Base-by-base conservation (phyloP, 1,284 basidiomycete species). In the Trametes polyzona region DNA sequence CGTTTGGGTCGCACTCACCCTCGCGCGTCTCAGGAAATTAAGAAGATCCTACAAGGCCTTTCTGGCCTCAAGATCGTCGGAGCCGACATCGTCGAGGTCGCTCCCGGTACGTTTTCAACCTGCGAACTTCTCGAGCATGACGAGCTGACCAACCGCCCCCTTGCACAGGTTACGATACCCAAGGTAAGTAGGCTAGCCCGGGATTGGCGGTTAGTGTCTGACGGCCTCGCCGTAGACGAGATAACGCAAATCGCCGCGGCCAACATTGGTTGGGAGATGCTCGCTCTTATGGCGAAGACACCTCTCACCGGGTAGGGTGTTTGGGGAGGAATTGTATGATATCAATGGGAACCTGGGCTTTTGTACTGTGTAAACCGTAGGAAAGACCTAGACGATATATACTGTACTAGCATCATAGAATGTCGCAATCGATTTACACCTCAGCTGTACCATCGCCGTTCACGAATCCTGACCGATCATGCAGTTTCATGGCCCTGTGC, bases 81-180 rank as follows among this genome's bases (percentile, higher is more conserved):
- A 11, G 70, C 73, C 12, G 74, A 76, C 64, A 68, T 76, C 27
- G 75, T 77, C 33, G 75, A 76, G 56, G 75, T 77, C 48, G 69
- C 72, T 10, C 71, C 72, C 24, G 70, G 67, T 69, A 55, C 36
- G 67, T 52, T 2, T 37, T 10, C 9, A 8, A 3, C 21, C 14
- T 5, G 21, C 12, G 48, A 4, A 24, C 47, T 4, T 19, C 19
- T 1, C 8, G 14, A 16, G 5, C 16, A 29, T 11, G 6, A n/a
- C 1, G 14, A 12, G 32, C 37, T 47, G 1, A 55, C 39, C 35
- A 19, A 11, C 30, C 32, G 21, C 12, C 40, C n/a, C 27, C 24
- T 11, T 11, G 21, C 26, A 6, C 29, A 69, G 68, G 59, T 19
- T 71, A 71, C 42, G 69, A 72, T 48, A 70, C 65, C 8, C 71